These are phyloP conservation scores for Musa troglodytarum DNA, from an alignment of 176 grass and related monocot genomes.

Conservation along the genomic window DNA sequence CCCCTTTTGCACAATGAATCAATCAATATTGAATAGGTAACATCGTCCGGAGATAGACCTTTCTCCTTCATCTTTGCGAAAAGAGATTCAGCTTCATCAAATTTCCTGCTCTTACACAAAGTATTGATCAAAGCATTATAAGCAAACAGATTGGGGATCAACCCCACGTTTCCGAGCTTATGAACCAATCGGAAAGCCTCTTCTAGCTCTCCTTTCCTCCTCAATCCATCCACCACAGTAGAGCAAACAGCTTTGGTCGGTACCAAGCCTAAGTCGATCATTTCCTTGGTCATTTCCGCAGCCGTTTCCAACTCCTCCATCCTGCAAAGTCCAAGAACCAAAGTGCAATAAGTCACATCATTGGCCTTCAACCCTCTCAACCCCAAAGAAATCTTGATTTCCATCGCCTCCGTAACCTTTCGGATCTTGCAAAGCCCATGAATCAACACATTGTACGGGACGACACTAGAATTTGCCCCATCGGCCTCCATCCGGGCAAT, in stretches of 20 bases:
- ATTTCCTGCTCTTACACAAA: slow-evolving; percentile 46
- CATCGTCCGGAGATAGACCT: slow-evolving; percentile 53
- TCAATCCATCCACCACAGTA: slow-evolving; percentile 43
- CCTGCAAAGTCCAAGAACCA: slow-evolving; percentile 50
- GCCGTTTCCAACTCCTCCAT: slow-evolving; percentile 38
- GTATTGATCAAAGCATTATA: slow-evolving; percentile 71
- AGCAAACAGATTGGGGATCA: slow-evolving; percentile 54
- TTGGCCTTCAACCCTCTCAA: slow-evolving; percentile 33
- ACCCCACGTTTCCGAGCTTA: slow-evolving; percentile 38
- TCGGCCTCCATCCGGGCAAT: slow-evolving; percentile 37
- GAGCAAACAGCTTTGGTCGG: slow-evolving; percentile 52
- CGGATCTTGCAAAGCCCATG: slow-evolving; percentile 55
- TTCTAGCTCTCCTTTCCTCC: slow-evolving; percentile 28
- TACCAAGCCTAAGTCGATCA: slow-evolving; percentile 37
- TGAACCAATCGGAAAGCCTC: slow-evolving; percentile 53
- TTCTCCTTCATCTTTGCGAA: slow-evolving; percentile 45
- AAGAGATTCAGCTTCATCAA: slow-evolving; percentile 61
- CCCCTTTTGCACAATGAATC: slow-evolving; percentile 68
- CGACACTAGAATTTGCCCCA: slow-evolving; percentile 28
- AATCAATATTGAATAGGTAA: slow-evolving; percentile 78
- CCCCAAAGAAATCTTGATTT: slow-evolving; percentile 35
- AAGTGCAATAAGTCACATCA: slow-evolving; percentile 57
- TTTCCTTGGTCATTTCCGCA: slow-evolving; percentile 32
- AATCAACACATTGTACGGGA: slow-evolving; percentile 70
- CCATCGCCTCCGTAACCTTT: slow-evolving; percentile 36